phyloP scores from a whole-genome alignment of 208 protist genomes.

The Wallacemonas sp. region DNA sequence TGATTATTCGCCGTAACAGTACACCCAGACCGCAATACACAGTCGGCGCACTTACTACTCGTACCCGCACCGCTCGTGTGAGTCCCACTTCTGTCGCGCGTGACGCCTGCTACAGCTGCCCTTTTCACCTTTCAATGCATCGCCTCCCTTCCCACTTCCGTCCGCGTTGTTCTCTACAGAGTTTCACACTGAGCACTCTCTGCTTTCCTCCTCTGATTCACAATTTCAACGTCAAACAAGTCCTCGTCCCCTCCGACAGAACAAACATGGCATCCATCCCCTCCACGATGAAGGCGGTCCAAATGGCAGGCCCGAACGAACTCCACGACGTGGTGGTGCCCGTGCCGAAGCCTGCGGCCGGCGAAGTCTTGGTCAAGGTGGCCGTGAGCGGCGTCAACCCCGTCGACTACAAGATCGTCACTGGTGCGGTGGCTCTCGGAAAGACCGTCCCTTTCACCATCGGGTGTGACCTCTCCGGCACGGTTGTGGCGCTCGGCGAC shows the following conservation, averaged over 20 bases:
- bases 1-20: too few relatives aligned
- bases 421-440: constrained; percentile 3
- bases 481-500: constrained; percentile 12
- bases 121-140: too few relatives aligned
- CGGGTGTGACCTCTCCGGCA: constrained; percentile 23
- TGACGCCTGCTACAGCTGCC: too few relatives aligned
- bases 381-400: constrained; percentile 20
- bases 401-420: constrained; percentile 20
- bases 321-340: constrained; percentile 9
- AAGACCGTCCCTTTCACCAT: constrained; percentile 2
- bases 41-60: too few relatives aligned
- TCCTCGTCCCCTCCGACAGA: not conserved
- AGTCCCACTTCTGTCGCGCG: too few relatives aligned
- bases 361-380: constrained; percentile 23
- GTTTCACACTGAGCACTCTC: too few relatives aligned
- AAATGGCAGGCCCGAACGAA: constrained; percentile 5
- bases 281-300: constrained; percentile 17
- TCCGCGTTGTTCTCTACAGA: too few relatives aligned
- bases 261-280: constrained; percentile 13
- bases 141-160: too few relatives aligned
- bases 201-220: too few relatives aligned
- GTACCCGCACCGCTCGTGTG: too few relatives aligned
- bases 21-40: too few relatives aligned
- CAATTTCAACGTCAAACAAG: too few relatives aligned
- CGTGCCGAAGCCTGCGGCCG: constrained; percentile 12